Base-by-base conservation (phyloP, 1,284 basidiomycete genomes). In the Apiotrichum mycotoxinovorans region DNA sequence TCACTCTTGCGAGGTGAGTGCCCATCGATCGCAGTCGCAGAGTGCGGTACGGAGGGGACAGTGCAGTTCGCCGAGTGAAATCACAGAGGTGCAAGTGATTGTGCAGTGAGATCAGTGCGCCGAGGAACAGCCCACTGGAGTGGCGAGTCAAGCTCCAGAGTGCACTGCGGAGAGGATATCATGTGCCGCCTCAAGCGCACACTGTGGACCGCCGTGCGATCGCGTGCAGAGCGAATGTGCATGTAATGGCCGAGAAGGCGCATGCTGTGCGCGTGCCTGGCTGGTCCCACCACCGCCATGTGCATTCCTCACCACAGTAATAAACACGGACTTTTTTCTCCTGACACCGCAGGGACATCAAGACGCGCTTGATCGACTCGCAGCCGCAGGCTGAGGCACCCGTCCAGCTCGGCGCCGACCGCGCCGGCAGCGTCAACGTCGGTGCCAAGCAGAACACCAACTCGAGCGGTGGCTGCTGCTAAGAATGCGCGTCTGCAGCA, bases 321-420 rank as follows among this genome's bases (percentile, higher is more conserved):
- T n/a, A n/a, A n/a, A n/a, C n/a, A n/a, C n/a, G n/a, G n/a, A n/a
- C n/a, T n/a, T n/a, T n/a, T n/a, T n/a, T n/a, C n/a, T n/a, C n/a
- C 30, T 30, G 30, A 30, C 30, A 7, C 30, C 12, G 30, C 73
- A 95, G 93, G 75, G 91, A 94, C 77, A 96, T 96, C 82, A 99
- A 98, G 83, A 85, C 89, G 48, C 88, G 95, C 53, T 82, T 98
- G 67, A 97, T 98, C 75, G 96, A 98, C 78, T 91, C 91, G 30
- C 90, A 93, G 79, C 86, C 85, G 33, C 88, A 90, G 61, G 81
- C 83, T 51, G 79, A 72, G 27, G 60, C 67, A 17, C 59, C 71
- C 4, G 54, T 67, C 11, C 35, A 52, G 40, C 68, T 72, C 42
- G 65, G 54, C 38, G 70, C 69, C n/a, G 70, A 72, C 58, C 59